Evolutionary conservation across 23 red algal species (phyloP).

Genomic region (Agarophyton chilense): DNA sequence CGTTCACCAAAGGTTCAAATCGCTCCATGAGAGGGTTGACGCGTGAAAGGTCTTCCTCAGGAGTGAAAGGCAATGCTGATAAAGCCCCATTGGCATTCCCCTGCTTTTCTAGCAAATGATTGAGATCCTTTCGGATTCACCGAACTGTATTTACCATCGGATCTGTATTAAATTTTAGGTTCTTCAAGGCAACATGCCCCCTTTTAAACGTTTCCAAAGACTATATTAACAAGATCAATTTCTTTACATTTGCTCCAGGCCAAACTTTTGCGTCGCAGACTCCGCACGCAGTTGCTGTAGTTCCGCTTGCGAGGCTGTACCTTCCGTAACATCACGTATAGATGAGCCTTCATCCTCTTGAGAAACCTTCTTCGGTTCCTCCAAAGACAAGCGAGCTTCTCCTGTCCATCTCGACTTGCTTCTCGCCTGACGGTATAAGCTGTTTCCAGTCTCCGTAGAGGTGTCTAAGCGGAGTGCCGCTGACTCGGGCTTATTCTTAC

Average conservation of each 20-base stretch:
- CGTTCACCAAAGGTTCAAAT: too few relatives aligned
- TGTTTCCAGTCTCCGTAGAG: neutral
- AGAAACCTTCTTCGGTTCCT: neutral
- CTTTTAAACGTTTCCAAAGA: neutral
- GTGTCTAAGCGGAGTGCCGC: neutral
- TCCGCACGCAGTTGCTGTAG: too few relatives aligned
- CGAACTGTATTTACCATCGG: neutral
- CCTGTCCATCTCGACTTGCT: neutral
- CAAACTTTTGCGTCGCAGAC: too few relatives aligned
- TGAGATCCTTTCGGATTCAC: neutral
- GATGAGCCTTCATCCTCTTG: too few relatives aligned
- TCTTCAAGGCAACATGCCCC: neutral
- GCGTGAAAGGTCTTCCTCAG: too few relatives aligned
- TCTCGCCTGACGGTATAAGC: too few relatives aligned
- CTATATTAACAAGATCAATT: too few relatives aligned
- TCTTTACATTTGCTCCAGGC: too few relatives aligned
- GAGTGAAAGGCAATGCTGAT: too few relatives aligned
- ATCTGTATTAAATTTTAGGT: neutral
- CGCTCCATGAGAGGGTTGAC: too few relatives aligned
- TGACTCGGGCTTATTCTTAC: neutral
- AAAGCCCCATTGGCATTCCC: neutral
- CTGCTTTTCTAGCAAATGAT: neutral
- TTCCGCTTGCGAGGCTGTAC: too few relatives aligned
- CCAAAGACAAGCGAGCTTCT: neutral
- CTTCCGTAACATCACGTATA: neutral